A percentile compares a stretch with the other conserved stretches of the same genome.
Conservation (phyloP, 2,329 filamentous ascomycete species). For the Beauveria medogensis region DNA sequence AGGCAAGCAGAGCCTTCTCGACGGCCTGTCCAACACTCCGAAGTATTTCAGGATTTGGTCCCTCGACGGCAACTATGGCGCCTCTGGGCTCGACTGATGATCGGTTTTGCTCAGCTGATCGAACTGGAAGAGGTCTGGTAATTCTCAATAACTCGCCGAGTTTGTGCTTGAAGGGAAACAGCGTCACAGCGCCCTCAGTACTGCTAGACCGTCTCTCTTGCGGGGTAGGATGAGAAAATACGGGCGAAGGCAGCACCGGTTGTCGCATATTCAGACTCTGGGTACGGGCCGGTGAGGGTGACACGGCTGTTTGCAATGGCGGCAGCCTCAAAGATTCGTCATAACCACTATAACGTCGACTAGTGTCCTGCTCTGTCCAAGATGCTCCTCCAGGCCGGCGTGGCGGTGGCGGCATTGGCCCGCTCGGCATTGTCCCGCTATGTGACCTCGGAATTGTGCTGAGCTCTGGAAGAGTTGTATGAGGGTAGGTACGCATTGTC, state of each 20-base stretch:
- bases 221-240: conserved; percentile 18
- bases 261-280: conserved; percentile 20
- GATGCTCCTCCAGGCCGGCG: conserved; percentile 28
- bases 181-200: conserved; percentile 65
- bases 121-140: conserved; percentile 53
- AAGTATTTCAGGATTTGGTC: conserved; percentile 47
- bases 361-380: conserved; percentile 24
- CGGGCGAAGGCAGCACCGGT: conserved; percentile 20
- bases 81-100: conserved; percentile 49
- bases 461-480: conserved; percentile 22
- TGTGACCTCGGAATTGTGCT: conserved; percentile 24
- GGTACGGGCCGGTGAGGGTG: conserved; percentile 23
- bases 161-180: conserved; percentile 66
- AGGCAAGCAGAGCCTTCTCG: conserved; percentile 48
- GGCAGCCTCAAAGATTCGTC: conserved; percentile 47
- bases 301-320: conserved; percentile 39
- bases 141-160: conserved; percentile 69
- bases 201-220: conserved; percentile 32
- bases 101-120: conserved; percentile 21
- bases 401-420: conserved; percentile 48
- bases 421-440: conserved; percentile 37
- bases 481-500: conserved; percentile 17
- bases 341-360: conserved; percentile 38
- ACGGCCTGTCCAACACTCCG: conserved; percentile 56
- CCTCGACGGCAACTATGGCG: conserved; percentile 76